These are phyloP conservation scores for Oryza glaberrima DNA, from an alignment of 176 grass and related monocot genomes.

Conservation along the genomic window DNA sequence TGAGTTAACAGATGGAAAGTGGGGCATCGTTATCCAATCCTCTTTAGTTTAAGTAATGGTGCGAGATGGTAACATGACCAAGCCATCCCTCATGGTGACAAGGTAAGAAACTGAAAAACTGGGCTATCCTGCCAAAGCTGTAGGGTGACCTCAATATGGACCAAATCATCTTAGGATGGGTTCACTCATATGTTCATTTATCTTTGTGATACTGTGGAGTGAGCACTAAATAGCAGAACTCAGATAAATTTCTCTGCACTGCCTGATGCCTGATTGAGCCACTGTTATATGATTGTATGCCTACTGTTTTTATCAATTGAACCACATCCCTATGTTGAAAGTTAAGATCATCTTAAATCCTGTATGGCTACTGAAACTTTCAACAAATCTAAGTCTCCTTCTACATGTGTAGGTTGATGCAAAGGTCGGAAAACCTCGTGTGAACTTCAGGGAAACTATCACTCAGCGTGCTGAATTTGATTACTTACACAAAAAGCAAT, in stretches of 20 bases:
- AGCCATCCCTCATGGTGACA: neutral
- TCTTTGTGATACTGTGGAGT: conserved; percentile 3
- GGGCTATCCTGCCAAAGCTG: no score
- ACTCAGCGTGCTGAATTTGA: conserved; percentile 89
- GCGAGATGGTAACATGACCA: neutral
- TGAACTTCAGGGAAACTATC: conserved; percentile 95
- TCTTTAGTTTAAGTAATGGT: no score
- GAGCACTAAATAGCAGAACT: conserved; percentile 5
- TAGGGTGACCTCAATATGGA: no score
- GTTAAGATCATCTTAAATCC: neutral
- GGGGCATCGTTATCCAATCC: no score
- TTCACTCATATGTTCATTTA: neutral
- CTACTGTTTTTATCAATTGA: neutral
- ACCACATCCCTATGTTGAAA: conserved; percentile 12
- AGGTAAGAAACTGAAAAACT: neutral
- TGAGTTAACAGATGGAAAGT: no score
- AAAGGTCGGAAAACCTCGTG: conserved; percentile 89
- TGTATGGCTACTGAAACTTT: conserved; percentile 12
- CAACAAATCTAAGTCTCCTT: conserved; percentile 3
- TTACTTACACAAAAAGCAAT: conserved; percentile 99
- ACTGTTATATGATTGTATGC: conserved; percentile 16
- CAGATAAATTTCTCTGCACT: neutral
- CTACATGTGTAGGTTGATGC: conserved; percentile 64
- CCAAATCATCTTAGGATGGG: neutral
- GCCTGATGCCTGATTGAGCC: conserved; percentile 7